phyloP scores from a whole-genome alignment of 805 yeast genomes.

The Kuraishia ogatae region DNA sequence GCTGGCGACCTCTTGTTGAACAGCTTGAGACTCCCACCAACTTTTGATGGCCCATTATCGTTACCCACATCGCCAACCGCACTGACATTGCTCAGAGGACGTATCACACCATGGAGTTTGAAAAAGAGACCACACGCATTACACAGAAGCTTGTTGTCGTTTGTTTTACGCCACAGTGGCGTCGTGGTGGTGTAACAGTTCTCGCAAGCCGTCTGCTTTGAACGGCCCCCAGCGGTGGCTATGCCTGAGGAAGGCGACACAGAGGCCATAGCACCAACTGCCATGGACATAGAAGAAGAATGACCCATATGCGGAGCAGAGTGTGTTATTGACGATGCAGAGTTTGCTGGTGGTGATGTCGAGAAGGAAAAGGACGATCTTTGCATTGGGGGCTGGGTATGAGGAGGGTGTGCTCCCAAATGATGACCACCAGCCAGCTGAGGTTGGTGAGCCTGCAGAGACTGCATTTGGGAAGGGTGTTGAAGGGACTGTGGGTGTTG shows the following conservation, averaged over 20 bases:
- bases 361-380: not conserved
- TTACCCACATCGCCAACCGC: slow-evolving; percentile 3
- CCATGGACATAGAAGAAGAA: not conserved
- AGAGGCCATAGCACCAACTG: not conserved
- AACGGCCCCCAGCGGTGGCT: not conserved
- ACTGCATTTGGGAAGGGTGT: not conserved
- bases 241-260: not conserved
- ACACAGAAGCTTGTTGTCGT: slow-evolving; percentile 76
- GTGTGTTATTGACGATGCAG: not conserved
- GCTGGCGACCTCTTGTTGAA: slow-evolving; percentile 9
- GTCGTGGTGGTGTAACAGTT: slow-evolving; percentile 90
- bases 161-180: slow-evolving; percentile 84
- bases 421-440: not conserved
- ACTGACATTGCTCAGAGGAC: slow-evolving; percentile 17
- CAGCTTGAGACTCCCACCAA: slow-evolving; percentile 1
- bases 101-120: slow-evolving; percentile 66
- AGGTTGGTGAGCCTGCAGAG: not conserved
- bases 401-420: not conserved
- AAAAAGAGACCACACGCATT: slow-evolving; percentile 90
- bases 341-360: not conserved
- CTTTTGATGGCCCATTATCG: slow-evolving; percentile 2
- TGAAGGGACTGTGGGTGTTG: not conserved
- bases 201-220: slow-evolving; percentile 49
- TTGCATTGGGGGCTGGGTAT: not conserved
- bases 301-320: not conserved